Percentiles rank a stretch among this genome's conserved stretches.
Conservation (phyloP, 2,329 filamentous ascomycete genomes). For the Zymoseptoria ardabiliae region DNA sequence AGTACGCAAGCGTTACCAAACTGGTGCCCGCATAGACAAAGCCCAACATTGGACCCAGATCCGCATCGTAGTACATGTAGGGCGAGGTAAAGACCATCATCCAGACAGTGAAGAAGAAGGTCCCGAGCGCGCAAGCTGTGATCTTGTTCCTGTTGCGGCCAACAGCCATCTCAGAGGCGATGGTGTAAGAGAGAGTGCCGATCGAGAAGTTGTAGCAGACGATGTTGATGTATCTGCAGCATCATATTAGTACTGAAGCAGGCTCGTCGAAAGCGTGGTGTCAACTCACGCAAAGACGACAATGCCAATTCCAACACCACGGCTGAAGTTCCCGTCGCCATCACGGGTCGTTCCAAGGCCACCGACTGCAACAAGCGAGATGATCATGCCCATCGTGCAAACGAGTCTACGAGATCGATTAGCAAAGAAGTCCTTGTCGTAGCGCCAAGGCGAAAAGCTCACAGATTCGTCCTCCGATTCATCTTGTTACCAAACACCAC, state of each 20-base stretch:
- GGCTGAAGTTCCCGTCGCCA: slow-evolving; percentile 10
- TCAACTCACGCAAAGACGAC: slow-evolving; percentile 10
- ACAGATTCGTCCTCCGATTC: slow-evolving; percentile 12
- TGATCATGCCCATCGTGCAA: slow-evolving; percentile 15
- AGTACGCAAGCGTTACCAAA: slow-evolving; percentile 27
- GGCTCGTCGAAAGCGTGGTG: background rate
- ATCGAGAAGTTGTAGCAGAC: slow-evolving; percentile 20
- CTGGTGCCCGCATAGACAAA: slow-evolving; percentile 16
- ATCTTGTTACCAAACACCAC: slow-evolving; percentile 19
- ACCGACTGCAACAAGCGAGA: slow-evolving; percentile 14
- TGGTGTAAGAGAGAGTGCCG: slow-evolving; percentile 17
- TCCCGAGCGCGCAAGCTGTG: slow-evolving; percentile 36
- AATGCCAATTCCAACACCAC: slow-evolving; percentile 15
- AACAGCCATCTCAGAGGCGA: slow-evolving; percentile 40
- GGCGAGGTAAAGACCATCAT: slow-evolving; percentile 35
- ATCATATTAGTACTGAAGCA: background rate
- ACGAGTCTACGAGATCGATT: slow-evolving; percentile 4
- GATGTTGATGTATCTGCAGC: slow-evolving; percentile 14
- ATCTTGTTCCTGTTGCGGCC: slow-evolving; percentile 45
- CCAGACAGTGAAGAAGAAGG: slow-evolving; percentile 41
- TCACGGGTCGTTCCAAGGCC: slow-evolving; percentile 17
- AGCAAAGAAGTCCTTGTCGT: background rate
- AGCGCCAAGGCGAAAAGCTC: background rate
- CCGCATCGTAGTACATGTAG: slow-evolving; percentile 35
- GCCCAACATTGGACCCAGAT: slow-evolving; percentile 33